Evolutionary conservation across 2,329 filamentous ascomycete species (phyloP).

Genomic region (Aspergillus sp.): DNA sequence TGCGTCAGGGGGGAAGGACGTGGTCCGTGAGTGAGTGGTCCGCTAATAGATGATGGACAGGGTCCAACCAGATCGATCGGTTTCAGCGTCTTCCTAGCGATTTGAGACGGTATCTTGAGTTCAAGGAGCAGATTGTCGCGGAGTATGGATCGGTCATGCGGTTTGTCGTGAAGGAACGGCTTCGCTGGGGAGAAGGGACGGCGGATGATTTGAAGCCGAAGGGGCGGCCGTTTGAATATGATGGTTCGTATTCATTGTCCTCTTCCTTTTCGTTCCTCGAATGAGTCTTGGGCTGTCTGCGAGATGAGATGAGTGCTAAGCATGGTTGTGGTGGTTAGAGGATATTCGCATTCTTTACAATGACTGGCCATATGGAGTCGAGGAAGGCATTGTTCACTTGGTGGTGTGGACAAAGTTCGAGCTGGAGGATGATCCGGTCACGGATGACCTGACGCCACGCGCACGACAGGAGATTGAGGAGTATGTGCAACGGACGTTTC

Average conservation of each 20-base stretch:
- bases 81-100: constrained; percentile 79
- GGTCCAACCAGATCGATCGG: constrained; percentile 67
- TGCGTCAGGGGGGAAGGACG: neutral
- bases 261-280: too few relatives aligned
- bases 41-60: constrained; percentile 32
- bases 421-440: constrained; percentile 66
- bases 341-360: constrained; percentile 79
- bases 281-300: neutral
- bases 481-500: constrained; percentile 71
- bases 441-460: constrained; percentile 66
- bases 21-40: neutral
- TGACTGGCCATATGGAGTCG: constrained; percentile 92
- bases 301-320: neutral
- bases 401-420: constrained; percentile 93
- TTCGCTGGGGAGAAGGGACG: constrained; percentile 64
- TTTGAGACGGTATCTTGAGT: constrained; percentile 74
- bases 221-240: constrained; percentile 35
- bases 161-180: constrained; percentile 70
- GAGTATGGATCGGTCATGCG: constrained; percentile 75
- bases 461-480: constrained; percentile 66
- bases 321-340: constrained; percentile 31
- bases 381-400: constrained; percentile 74
- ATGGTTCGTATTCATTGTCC: constrained; percentile 29
- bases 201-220: constrained; percentile 37
- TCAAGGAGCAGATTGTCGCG: constrained; percentile 62